Evolutionary conservation across 768 basidiomycete species (phyloP), one percentile per base, ranked within the genome.

Genomic region (Tricholoma saponaceum): DNA sequence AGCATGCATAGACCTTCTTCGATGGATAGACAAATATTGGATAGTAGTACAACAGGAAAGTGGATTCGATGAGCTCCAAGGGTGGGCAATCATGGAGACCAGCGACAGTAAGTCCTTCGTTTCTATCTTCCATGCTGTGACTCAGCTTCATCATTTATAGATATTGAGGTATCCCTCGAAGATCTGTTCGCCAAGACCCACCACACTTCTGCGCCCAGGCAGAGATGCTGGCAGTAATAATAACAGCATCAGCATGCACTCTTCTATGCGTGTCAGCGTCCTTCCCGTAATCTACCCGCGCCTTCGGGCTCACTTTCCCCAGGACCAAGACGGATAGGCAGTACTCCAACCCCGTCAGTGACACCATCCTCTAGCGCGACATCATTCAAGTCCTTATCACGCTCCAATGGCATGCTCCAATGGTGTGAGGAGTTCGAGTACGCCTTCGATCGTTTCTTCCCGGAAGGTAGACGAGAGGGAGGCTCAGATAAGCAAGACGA

Each of bases 71-170:
- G 67, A 72, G 4, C 77, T 98, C n/a, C 92, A 96, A 51, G 80
- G 79, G 4, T 97, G 93, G 92, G 85, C 89, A 0, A 69, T 95
- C 54, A 88, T 92, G 68, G 96, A 98, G 66, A 92, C 98, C 39
- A 82, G 84, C 41, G 83, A 89, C 65, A 81, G 92, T 91, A 60
- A 64, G 60, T 33, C 60, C 18, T 39, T 22, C 44, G 37, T 28
- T 54, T 6, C 22, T 18, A 0, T 50, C 35, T 46, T 35, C n/a
- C 30, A 35, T 49, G 25, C 43, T 43, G 39, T 64, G 23, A 46
- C 41, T 32, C 33, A 7, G 22, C 35, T 13, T 35, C 26, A 32
- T n/a, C 5, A 10, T 55, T 33, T 52, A 3, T 63, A 93, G 93
- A 90, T 67, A 83, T 95, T 53, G 92, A 95, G 67, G 83, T 95